Evolutionary conservation across 495 filamentous ascomycete species (phyloP), one percentile per base, ranked within the genome.

Genomic region (Jackrogersella multiformis): DNA sequence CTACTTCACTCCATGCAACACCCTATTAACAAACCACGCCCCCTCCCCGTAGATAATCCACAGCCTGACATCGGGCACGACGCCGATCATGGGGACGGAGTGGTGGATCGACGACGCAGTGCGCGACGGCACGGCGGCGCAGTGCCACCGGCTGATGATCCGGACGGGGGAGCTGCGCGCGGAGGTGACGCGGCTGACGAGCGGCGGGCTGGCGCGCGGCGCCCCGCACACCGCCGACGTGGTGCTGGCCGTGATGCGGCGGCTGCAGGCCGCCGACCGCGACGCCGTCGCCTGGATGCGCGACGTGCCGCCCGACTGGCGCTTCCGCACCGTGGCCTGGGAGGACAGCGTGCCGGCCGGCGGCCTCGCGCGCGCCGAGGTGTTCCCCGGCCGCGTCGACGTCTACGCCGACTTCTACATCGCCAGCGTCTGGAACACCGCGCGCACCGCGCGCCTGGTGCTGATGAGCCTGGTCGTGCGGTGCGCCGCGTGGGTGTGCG

Each of bases 321-420:
- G 56, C 13, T 73, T 65, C 66, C 68, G 66, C 51, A 84, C 82
- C 9, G 74, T 82, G 15, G 77, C 73, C 34, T 84, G 81, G 81
- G 78, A 82, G 21, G 74, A 78, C 64, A 68, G 72, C 30, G 51
- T 78, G 26, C 72, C 73, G 9, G 61, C 69, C 60, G 77, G 73
- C 7, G 79, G 83, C 66, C 78, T 80, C 59, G 32, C 66, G 5
- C 68, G 73, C 28, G 73, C 77, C 1, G 81, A 84, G 20, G 79
- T 83, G 1, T 85, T 78, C 61, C 83, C 84, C 0, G 84, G 84
- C 12, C 73, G 78, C 6, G 76, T 86, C 8, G 82, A 87, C 63
- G 69, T 80, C 23, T 87, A 84, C 69, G 56, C 26, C 28, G 83
- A 86, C 70, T 71, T 87, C 21, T 85, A 77, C 77, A 79, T 81